phyloP scores from a whole-genome alignment of 306 rosid species.

The Lupinus albus region DNA sequence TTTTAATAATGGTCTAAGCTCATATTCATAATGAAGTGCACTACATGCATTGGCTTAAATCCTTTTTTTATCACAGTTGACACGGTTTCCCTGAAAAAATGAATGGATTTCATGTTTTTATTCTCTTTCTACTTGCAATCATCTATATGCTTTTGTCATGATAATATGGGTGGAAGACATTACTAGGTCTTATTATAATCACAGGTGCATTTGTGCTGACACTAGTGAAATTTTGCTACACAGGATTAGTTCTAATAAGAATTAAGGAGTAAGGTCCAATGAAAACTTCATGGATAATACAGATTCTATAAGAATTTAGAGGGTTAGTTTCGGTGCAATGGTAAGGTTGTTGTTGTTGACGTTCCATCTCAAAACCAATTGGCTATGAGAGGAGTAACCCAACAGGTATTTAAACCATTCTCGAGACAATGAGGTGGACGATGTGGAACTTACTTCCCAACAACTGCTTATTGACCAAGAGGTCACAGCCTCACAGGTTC shows the following conservation, averaged over 20 bases:
- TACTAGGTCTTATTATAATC: not conserved
- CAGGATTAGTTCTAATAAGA: not conserved
- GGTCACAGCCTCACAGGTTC: too few species aligned
- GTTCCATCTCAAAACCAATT: too few species aligned
- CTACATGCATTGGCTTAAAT: not conserved
- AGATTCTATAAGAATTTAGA: not conserved
- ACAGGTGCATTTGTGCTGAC: not conserved
- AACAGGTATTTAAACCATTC: too few species aligned
- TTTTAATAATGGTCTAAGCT: not conserved
- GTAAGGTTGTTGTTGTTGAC: too few species aligned
- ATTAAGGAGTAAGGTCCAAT: not conserved
- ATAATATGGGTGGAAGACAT: not conserved
- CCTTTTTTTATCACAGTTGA: not conserved
- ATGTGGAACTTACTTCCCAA: too few species aligned
- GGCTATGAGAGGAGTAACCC: too few species aligned
- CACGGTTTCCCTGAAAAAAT: conserved; percentile 1
- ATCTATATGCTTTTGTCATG: not conserved
- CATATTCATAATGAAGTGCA: not conserved
- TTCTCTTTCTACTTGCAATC: not conserved
- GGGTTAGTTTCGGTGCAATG: too few species aligned
- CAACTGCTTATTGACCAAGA: too few species aligned
- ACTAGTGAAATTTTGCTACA: not conserved
- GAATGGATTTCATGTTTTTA: not conserved
- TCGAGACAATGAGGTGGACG: too few species aligned
- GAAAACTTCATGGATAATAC: not conserved